These are phyloP conservation scores for Sporobolomyces roseus DNA, from an alignment of 768 basidiomycete genomes.

Conservation along the genomic window DNA sequence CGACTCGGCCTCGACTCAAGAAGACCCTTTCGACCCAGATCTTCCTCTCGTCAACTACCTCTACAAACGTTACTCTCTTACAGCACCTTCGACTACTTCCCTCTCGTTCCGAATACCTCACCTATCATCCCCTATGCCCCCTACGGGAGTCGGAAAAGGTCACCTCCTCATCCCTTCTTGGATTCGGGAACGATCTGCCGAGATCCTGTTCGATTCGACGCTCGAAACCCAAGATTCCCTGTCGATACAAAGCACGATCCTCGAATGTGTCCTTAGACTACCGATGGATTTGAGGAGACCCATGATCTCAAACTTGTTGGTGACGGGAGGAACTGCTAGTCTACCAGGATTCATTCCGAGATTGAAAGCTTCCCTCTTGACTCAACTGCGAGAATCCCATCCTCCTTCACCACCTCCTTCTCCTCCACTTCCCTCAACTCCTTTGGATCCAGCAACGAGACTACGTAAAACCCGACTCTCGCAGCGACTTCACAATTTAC, in stretches of 20 bases:
- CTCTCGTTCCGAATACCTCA: slow-evolving; percentile 32
- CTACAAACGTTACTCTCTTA: slow-evolving; percentile 12
- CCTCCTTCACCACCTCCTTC: slow-evolving; percentile 31
- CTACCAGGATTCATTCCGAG: slow-evolving; percentile 88
- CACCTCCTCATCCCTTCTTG: slow-evolving; percentile 69
- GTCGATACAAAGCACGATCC: slow-evolving; percentile 73
- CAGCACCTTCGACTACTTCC: slow-evolving; percentile 9
- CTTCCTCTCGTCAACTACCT: slow-evolving; percentile 21
- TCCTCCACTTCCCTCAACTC: slow-evolving; percentile 2
- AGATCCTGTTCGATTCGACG: slow-evolving; percentile 81
- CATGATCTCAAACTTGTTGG: slow-evolving; percentile 75
- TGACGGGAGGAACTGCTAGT: slow-evolving; percentile 85
- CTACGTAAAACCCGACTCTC: slow-evolving; percentile 25
- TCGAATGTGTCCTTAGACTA: slow-evolving; percentile 62
- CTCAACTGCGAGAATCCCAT: slow-evolving; percentile 53
- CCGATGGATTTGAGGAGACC: slow-evolving; percentile 85
- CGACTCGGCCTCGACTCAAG: slow-evolving; percentile 3
- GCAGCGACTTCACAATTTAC: slow-evolving; percentile 17
- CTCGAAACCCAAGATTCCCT: slow-evolving; percentile 63
- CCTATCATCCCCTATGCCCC: background rate
- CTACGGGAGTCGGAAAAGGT: slow-evolving; percentile 4
- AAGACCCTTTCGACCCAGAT: slow-evolving; percentile 11
- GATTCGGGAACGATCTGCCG: slow-evolving; percentile 86
- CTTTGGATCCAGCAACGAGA: background rate
- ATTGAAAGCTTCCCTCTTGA: slow-evolving; percentile 71